phyloP scores from a whole-genome alignment of 495 filamentous ascomycete genomes.

The Paragyromitra xinjiangensis region DNA sequence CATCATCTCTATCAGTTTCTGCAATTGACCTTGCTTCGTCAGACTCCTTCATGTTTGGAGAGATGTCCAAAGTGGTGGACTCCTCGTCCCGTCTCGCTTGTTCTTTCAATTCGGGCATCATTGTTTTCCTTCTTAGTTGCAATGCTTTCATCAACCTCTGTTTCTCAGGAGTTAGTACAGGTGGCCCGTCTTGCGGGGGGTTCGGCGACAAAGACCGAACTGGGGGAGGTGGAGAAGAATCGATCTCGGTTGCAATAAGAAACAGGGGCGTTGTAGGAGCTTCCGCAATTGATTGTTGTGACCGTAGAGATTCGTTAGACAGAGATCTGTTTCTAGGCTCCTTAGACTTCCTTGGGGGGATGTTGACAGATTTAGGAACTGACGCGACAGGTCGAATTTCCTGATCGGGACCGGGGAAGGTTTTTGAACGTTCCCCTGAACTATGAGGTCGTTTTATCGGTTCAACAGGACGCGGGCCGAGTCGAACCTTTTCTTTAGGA shows the following conservation, averaged over 20 bases:
- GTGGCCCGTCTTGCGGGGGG: constrained; percentile 60
- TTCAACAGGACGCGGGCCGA: constrained; percentile 82
- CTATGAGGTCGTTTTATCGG: constrained; percentile 71
- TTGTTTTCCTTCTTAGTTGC: constrained; percentile 79
- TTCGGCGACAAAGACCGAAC: constrained; percentile 60
- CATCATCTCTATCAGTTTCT: constrained; percentile 41
- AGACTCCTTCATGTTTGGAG: constrained; percentile 46
- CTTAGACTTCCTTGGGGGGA: constrained; percentile 52
- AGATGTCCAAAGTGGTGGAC: constrained; percentile 25
- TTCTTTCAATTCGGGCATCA: constrained; percentile 54
- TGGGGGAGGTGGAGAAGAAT: constrained; percentile 64
- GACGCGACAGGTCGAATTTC: constrained; percentile 77
- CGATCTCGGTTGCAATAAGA: constrained; percentile 57
- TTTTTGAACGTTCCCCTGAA: constrained; percentile 58
- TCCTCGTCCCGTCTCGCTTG: constrained; percentile 46
- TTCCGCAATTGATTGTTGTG: constrained; percentile 35
- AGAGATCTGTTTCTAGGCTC: constrained; percentile 46
- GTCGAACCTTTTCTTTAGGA: constrained; percentile 73
- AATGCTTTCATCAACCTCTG: constrained; percentile 91
- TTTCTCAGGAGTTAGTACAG: constrained; percentile 85
- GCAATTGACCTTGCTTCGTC: constrained; percentile 50
- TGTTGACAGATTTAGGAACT: constrained; percentile 64
- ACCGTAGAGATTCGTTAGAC: constrained; percentile 46
- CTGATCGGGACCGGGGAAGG: constrained; percentile 54
- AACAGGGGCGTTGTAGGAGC: constrained; percentile 16